Evolutionary conservation across 2,329 filamentous ascomycete species (phyloP).

Genomic region (Phialemoniopsis sp.): DNA sequence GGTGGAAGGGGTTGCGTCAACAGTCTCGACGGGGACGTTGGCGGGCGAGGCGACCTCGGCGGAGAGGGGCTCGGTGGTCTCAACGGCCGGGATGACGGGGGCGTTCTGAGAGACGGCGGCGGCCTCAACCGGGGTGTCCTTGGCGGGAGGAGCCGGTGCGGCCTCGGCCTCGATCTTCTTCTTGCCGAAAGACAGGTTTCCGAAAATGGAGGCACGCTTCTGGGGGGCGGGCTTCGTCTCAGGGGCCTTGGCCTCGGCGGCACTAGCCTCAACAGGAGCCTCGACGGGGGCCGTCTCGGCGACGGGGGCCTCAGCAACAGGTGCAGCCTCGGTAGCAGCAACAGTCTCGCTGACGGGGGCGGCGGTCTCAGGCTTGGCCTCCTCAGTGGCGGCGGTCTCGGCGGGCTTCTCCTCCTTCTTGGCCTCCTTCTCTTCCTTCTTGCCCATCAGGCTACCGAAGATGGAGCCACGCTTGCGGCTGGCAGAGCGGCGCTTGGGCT

Average conservation of each 20-base stretch:
- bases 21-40: constrained; percentile 41
- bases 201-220: constrained; percentile 49
- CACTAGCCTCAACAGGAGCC: constrained; percentile 10
- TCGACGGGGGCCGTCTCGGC: constrained; percentile 25
- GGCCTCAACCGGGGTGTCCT: constrained; percentile 35
- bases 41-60: constrained; percentile 47
- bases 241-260: constrained; percentile 33
- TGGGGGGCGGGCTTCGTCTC: constrained; percentile 44
- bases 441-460: constrained; percentile 53
- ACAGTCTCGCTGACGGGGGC: constrained; percentile 28
- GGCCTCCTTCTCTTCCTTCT: constrained; percentile 48
- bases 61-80: constrained; percentile 51
- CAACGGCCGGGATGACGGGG: constrained; percentile 56
- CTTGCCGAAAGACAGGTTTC: constrained; percentile 53
- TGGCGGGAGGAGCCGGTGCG: constrained; percentile 31
- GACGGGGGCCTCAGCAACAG: constrained; percentile 18
- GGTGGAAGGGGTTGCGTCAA: constrained; percentile 39
- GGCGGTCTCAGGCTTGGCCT: constrained; percentile 24
- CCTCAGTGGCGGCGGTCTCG: constrained; percentile 20
- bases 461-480: constrained; percentile 64
- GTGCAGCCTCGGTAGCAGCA: constrained; percentile 26
- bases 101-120: constrained; percentile 45
- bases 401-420: constrained; percentile 31
- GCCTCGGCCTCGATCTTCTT: constrained; percentile 50
- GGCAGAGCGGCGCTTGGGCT: constrained; percentile 58